Percentiles rank a stretch among this genome's conserved stretches.
Evolutionary conservation across 331 rosid species (phyloP).

Genomic region (Acacia concinna): DNA sequence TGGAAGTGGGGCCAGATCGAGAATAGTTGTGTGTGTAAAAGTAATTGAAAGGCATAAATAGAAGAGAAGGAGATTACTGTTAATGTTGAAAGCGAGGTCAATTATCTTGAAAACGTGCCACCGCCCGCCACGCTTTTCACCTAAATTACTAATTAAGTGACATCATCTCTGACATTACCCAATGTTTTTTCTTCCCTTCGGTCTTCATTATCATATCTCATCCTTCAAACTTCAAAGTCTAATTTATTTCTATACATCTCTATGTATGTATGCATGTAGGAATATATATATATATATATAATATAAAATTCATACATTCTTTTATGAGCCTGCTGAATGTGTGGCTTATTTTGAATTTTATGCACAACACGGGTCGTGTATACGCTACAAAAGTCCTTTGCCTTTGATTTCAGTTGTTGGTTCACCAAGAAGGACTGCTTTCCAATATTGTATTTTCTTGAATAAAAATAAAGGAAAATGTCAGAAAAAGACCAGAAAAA

Average conservation of each 20-base stretch:
- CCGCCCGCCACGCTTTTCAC: not conserved
- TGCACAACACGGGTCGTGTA: not conserved
- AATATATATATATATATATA: too few species aligned
- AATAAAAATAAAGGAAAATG: too few species aligned
- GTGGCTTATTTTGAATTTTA: not conserved
- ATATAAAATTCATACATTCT: not conserved
- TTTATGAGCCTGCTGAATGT: not conserved
- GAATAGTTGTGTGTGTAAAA: not conserved
- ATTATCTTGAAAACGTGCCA: not conserved
- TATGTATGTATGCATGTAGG: too few species aligned
- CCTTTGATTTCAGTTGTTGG: slow-evolving; percentile 4
- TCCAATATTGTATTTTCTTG: too few species aligned
- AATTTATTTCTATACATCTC: not conserved
- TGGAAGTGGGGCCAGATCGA: slow-evolving; percentile 17
- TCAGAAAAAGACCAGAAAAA: too few species aligned
- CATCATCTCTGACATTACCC: slow-evolving; percentile 21
- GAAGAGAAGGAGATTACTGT: not conserved
- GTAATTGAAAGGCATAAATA: not conserved
- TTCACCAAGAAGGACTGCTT: not conserved
- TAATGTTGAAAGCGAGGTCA: not conserved
- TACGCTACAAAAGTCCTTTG: not conserved
- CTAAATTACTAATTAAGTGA: slow-evolving; percentile 22
- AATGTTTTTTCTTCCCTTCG: not conserved
- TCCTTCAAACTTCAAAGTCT: not conserved
- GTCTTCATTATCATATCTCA: not conserved